Evolutionary conservation across 345 rosid species (phyloP).

Genomic region (Clarkia xantiana): DNA sequence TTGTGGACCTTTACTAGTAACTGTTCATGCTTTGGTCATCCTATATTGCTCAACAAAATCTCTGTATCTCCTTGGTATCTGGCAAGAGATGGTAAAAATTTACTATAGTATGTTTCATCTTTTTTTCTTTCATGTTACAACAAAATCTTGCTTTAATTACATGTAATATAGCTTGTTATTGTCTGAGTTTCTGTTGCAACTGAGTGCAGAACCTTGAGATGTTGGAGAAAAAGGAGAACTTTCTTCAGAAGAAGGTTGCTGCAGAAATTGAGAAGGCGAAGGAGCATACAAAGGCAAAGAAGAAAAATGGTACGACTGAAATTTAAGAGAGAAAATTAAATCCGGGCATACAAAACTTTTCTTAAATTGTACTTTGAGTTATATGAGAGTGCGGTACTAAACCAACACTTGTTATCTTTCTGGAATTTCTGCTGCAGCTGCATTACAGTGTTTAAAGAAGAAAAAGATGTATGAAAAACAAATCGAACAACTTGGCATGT

Average conservation of each 20-base stretch:
- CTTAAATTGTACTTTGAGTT: background rate
- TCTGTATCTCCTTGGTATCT: no score
- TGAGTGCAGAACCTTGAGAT: constrained; percentile 12
- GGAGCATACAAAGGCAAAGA: constrained; percentile 20
- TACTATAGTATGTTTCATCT: background rate
- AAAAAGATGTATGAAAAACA: constrained; percentile 31
- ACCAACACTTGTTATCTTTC: background rate
- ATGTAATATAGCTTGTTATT: background rate
- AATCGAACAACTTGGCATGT: constrained; percentile 30
- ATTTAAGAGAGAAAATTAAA: background rate
- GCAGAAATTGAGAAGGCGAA: constrained; percentile 32
- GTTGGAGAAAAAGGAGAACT: constrained; percentile 36
- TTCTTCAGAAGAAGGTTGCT: constrained; percentile 22
- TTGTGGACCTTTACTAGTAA: no score
- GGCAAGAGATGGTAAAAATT: no score
- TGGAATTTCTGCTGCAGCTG: constrained; percentile 14
- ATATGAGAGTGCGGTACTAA: background rate
- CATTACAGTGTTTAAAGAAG: constrained; percentile 35
- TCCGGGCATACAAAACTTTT: background rate
- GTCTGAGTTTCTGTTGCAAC: background rate
- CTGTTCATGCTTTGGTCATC: no score
- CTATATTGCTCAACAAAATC: no score
- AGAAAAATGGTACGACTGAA: constrained; percentile 23
- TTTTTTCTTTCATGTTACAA: background rate
- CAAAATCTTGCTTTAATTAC: background rate